Percentiles rank a stretch among this genome's conserved stretches.
phyloP scores from a whole-genome alignment of 371 early-diverging fungal genomes.

The Blyttiomyces sp. region DNA sequence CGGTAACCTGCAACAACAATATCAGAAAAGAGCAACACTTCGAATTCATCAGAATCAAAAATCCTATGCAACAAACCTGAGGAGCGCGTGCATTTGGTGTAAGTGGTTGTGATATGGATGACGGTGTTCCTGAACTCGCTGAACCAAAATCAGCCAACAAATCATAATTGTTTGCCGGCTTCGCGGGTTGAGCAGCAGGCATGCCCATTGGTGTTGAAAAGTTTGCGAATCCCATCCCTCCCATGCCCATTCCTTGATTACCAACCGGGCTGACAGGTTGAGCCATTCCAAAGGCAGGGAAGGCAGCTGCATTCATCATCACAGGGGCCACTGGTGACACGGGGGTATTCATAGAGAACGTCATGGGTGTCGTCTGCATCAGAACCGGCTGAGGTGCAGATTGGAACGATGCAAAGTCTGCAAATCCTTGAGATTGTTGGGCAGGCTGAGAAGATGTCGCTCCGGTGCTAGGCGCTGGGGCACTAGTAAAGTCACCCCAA shows the following conservation, averaged over 20 bases:
- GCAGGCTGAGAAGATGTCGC: not conserved
- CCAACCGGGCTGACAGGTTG: not conserved
- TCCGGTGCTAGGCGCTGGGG: slow-evolving; percentile 26
- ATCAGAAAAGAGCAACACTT: not conserved
- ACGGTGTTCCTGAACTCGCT: not conserved
- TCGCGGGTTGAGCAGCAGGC: too few relatives aligned
- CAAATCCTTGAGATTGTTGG: slow-evolving; percentile 11
- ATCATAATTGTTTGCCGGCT: too few relatives aligned
- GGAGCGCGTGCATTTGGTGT: too few relatives aligned
- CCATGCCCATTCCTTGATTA: not conserved
- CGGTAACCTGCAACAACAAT: not conserved
- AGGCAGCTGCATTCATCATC: not conserved
- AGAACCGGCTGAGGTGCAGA: slow-evolving; percentile 2
- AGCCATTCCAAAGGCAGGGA: not conserved
- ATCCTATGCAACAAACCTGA: too few relatives aligned
- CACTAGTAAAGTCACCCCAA: slow-evolving; percentile 41
- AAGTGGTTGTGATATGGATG: too few relatives aligned
- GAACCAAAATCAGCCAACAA: not conserved
- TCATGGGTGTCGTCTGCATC: not conserved
- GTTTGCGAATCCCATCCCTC: too few relatives aligned
- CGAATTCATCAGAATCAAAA: too few relatives aligned
- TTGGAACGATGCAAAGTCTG: slow-evolving; percentile 23
- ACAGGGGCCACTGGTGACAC: not conserved
- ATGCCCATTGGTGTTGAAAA: too few relatives aligned
- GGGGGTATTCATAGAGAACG: not conserved